Percentiles rank a stretch among this genome's conserved stretches.
Evolutionary conservation across 139 green algal species (phyloP).

Genomic region (Diplosphaera chodatii): DNA sequence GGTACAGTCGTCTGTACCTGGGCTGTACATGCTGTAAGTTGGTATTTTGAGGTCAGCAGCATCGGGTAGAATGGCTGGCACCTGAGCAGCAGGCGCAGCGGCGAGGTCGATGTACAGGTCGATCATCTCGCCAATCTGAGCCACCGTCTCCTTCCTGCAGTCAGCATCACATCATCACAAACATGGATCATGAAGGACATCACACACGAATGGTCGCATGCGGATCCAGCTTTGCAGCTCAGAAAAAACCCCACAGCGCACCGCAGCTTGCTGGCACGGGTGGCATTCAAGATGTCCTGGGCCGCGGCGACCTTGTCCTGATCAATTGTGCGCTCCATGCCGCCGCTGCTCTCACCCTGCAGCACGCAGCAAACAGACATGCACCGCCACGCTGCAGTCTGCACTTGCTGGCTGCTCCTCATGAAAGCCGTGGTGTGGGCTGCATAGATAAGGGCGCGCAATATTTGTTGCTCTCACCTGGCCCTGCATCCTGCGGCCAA

Average conservation of each 20-base stretch:
- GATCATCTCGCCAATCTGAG: conserved; percentile 50
- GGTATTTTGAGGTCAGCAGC: no score
- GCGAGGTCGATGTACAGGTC: conserved; percentile 75
- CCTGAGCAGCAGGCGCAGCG: conserved; percentile 15
- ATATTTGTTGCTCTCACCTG: neutral
- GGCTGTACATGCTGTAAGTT: neutral
- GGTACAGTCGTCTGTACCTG: neutral
- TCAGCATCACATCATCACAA: no score
- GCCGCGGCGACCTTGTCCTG: conserved; percentile 25
- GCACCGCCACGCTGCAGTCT: no score
- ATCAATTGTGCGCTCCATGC: conserved; percentile 20
- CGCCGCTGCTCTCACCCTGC: neutral
- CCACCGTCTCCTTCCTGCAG: conserved; percentile 21
- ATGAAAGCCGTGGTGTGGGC: no score
- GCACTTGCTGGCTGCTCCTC: no score
- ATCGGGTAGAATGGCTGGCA: neutral
- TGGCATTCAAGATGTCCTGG: neutral
- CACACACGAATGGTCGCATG: no score
- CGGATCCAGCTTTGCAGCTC: no score
- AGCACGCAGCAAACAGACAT: no score
- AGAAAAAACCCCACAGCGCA: no score
- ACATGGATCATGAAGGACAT: no score
- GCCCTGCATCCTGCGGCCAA: conserved; percentile 11
- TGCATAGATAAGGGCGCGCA: no score
- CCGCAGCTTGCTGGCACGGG: neutral